These are phyloP conservation scores for Coemansia sp. DNA, from an alignment of 192 early-diverging fungal species.

Conservation along the genomic window DNA sequence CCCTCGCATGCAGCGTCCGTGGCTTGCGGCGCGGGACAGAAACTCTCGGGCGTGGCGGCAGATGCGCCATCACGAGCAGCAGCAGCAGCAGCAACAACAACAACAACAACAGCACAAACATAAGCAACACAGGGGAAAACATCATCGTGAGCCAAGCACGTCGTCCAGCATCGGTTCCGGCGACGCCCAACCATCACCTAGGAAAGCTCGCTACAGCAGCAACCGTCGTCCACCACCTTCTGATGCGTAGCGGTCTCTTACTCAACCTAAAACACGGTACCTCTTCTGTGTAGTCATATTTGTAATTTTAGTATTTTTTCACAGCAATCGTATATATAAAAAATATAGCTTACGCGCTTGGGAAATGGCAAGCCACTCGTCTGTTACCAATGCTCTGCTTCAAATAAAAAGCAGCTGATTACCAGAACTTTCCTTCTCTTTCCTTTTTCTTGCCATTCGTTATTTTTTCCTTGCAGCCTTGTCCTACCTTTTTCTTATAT, in stretches of 20 bases:
- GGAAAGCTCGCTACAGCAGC: not conserved
- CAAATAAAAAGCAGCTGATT: too few relatives aligned
- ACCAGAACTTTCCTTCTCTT: not conserved
- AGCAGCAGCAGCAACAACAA: not conserved
- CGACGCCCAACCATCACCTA: not conserved
- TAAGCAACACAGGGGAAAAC: slow-evolving; percentile 4
- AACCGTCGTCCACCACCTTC: not conserved
- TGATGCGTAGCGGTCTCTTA: too few relatives aligned
- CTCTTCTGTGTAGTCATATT: too few relatives aligned
- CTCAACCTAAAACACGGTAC: too few relatives aligned
- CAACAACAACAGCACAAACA: slow-evolving; percentile 1
- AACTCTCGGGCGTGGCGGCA: slow-evolving; percentile 49
- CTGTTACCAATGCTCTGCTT: too few relatives aligned
- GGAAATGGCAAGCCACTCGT: too few relatives aligned
- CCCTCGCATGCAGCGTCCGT: slow-evolving; percentile 20
- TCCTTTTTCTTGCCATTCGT: not conserved
- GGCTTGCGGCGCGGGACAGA: slow-evolving; percentile 28
- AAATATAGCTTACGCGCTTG: too few relatives aligned
- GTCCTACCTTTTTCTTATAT: not conserved
- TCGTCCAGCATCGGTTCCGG: not conserved
- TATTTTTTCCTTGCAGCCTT: not conserved
- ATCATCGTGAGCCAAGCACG: not conserved
- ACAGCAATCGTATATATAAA: too few relatives aligned
- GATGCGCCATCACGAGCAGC: slow-evolving; percentile 26
- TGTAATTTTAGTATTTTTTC: too few relatives aligned